Base-by-base conservation (phyloP, 2,329 filamentous ascomycete species). In the Colletotrichum ledebouriae region DNA sequence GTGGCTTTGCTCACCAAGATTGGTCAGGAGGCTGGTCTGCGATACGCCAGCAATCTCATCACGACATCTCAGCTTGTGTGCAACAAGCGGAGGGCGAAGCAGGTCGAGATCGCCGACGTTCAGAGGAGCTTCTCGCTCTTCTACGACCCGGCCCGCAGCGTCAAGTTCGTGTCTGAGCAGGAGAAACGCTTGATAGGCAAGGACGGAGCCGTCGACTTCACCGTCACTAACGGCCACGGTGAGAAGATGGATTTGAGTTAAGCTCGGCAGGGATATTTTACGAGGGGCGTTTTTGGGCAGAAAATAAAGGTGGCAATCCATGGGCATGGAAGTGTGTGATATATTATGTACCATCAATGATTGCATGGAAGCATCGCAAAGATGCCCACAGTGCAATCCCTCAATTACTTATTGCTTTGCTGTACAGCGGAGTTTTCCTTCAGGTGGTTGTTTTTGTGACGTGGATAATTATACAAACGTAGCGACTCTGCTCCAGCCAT, bases 1-100 rank as follows among this genome's bases (percentile, higher is more conserved):
- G 87, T 99, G 12, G 94, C 94, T 1, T 87, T 99, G 13, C 87
- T 99, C 42, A 97, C 96, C 70, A 98, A 98, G 85, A 97, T 98
- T 74, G 96, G 94, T 34, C 88, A 94, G 75, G 96, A 99, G 79
- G 91, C 94, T 1, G 95, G 95, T 25, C 85, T 99, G 58, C 88
- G 96, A 73, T 99, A 99, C 78, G 95, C 94, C n/a, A 97, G 94
- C 83, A 98, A 99, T 78, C 90, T 99, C 63, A 98, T 99, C 80
- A 97, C 93, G 22, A 98, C 96, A 2, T 96, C 94, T 5, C 92
- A 97, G 79, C 87, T 99, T 50, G 87, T 98, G 57, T 90, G 89
- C 70, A 90, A 92, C 75, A 98, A 98, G 86, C 89, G 94, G 72
- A 92, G 90, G 76, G 91, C 92, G 15, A 93, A 93, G 79, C 91